These are phyloP conservation scores for Medakamo hakoo DNA, from an alignment of 139 green algal species.

Conservation along the genomic window DNA sequence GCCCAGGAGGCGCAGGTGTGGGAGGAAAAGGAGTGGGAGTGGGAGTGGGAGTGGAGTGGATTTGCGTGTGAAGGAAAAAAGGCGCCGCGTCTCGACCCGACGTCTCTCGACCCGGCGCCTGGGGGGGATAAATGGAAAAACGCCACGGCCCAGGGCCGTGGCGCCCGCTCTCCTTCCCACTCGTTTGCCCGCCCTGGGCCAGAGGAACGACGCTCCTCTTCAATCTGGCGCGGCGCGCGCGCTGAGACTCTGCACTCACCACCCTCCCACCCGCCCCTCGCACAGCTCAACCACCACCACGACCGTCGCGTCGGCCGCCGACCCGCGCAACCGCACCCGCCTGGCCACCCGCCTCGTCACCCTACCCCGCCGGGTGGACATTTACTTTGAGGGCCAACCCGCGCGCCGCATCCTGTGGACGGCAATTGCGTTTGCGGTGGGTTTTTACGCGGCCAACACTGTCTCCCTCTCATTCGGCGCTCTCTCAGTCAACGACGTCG, in stretches of 20 bases:
- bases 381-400: slow-evolving; percentile 17
- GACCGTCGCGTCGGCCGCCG: too few relatives aligned
- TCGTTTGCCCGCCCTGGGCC: too few relatives aligned
- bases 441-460: slow-evolving; percentile 36
- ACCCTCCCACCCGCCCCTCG: neutral
- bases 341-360: slow-evolving; percentile 7
- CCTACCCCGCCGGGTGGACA: slow-evolving; percentile 12
- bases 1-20: too few relatives aligned
- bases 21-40: too few relatives aligned
- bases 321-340: neutral
- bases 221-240: too few relatives aligned
- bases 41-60: too few relatives aligned
- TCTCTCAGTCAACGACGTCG: slow-evolving; percentile 49
- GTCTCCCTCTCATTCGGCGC: slow-evolving; percentile 44
- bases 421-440: slow-evolving; percentile 13
- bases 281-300: neutral
- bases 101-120: too few relatives aligned
- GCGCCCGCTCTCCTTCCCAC: too few relatives aligned
- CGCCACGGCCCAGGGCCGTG: too few relatives aligned
- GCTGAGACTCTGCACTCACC: neutral
- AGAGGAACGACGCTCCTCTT: neutral
- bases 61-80: too few relatives aligned
- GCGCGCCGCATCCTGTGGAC: slow-evolving; percentile 14
- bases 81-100: too few relatives aligned
- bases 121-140: too few relatives aligned